These are phyloP conservation scores for Globisporangium okanoganense DNA, from an alignment of 352 stramenopile genomes.

Conservation along the genomic window DNA sequence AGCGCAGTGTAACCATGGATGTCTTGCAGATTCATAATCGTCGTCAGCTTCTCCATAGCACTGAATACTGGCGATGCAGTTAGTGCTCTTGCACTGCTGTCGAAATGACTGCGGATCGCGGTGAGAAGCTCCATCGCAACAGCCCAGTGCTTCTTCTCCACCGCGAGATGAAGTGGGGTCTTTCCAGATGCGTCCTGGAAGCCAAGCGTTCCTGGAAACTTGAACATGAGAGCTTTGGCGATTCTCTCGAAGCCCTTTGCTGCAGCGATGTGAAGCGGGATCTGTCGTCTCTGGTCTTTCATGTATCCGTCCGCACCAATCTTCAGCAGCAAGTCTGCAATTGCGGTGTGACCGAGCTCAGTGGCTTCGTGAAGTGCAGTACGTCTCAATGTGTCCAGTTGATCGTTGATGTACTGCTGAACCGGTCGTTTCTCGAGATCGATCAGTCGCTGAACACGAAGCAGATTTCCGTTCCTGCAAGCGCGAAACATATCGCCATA, in stretches of 20 bases:
- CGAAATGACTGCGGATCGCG: slow-evolving; percentile 7
- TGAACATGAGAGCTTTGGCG: slow-evolving; percentile 37
- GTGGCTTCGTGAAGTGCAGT: slow-evolving; percentile 56
- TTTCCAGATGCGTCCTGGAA: slow-evolving; percentile 37
- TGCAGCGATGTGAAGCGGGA: slow-evolving; percentile 43
- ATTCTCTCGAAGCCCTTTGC: slow-evolving; percentile 46
- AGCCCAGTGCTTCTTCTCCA: slow-evolving; percentile 31
- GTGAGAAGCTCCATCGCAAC: slow-evolving; percentile 31
- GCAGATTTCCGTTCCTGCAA: slow-evolving; percentile 47
- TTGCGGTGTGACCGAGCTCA: slow-evolving; percentile 52
- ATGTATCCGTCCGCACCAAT: slow-evolving; percentile 49
- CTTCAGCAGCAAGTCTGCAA: slow-evolving; percentile 58
- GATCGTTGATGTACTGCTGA: slow-evolving; percentile 45
- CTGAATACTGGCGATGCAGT: background rate
- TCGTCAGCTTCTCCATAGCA: background rate
- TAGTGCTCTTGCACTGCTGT: slow-evolving; percentile 1
- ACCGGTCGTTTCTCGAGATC: slow-evolving; percentile 54
- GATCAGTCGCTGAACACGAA: slow-evolving; percentile 48
- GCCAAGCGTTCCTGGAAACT: slow-evolving; percentile 33
- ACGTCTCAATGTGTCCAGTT: slow-evolving; percentile 32
- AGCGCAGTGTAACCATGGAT: slow-evolving; percentile 47
- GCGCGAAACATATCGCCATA: slow-evolving; percentile 55
- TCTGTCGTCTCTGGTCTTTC: slow-evolving; percentile 39
- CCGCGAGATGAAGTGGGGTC: slow-evolving; percentile 45
- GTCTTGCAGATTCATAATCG: slow-evolving; percentile 29